Evolutionary conservation across 2,329 filamentous ascomycete genomes (phyloP).

Genomic region (Colletotrichum caudatum): DNA sequence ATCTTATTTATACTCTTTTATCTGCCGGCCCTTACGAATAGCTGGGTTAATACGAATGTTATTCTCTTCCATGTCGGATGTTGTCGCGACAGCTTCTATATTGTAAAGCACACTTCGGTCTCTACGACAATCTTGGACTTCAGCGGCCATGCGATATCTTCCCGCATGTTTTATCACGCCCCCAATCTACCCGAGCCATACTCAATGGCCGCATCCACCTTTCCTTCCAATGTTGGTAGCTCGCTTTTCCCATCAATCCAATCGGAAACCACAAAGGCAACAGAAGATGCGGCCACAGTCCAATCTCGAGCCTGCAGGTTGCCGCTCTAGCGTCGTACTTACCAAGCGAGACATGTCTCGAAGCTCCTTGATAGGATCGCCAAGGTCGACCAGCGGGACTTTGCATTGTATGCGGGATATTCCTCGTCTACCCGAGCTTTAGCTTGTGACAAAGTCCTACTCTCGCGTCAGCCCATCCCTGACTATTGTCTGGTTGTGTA

Average conservation of each 20-base stretch:
- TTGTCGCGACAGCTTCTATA: constrained; percentile 5
- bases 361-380: constrained; percentile 41
- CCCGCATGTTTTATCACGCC: not conserved
- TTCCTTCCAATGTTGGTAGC: constrained; percentile 2
- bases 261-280: constrained; percentile 2
- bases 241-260: constrained; percentile 1
- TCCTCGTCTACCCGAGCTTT: constrained; percentile 40
- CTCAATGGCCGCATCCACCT: not conserved
- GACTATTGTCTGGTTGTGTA: constrained; percentile 24
- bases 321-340: constrained; percentile 31
- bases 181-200: not conserved
- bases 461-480: constrained; percentile 21
- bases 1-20: not conserved
- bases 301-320: constrained; percentile 37
- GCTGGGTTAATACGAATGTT: not conserved
- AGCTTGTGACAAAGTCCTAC: constrained; percentile 26
- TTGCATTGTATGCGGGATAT: constrained; percentile 41
- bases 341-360: constrained; percentile 41
- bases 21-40: not conserved
- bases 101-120: not conserved
- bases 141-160: not conserved
- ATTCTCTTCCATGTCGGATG: not conserved
- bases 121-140: not conserved
- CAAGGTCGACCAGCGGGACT: constrained; percentile 33
- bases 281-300: constrained; percentile 8